Conservation (phyloP, 2,329 filamentous ascomycete species). For the Penicillium sp. region DNA sequence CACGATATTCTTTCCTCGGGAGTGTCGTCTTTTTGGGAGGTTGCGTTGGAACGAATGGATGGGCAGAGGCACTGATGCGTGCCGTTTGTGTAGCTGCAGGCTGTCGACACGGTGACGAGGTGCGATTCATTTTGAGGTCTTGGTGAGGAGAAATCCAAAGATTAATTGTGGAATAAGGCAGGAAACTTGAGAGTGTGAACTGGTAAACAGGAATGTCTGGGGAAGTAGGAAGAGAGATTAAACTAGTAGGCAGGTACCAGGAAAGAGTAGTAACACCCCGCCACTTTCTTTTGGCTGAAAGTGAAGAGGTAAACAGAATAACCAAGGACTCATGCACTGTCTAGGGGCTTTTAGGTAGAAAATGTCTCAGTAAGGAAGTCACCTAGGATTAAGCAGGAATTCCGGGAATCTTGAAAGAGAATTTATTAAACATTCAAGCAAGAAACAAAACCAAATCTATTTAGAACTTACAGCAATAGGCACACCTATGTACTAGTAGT, state of each 20-base stretch:
- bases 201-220: background rate
- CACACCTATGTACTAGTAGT: background rate
- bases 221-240: background rate
- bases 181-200: background rate
- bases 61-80: conserved; percentile 10
- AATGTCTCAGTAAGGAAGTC: background rate
- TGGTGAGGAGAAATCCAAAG: background rate
- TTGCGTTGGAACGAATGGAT: conserved; percentile 8
- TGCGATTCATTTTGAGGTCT: background rate
- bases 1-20: conserved; percentile 17
- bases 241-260: background rate
- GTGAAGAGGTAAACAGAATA: background rate
- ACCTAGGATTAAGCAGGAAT: background rate
- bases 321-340: background rate
- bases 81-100: background rate
- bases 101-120: background rate
- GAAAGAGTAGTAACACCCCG: background rate
- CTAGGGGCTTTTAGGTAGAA: background rate
- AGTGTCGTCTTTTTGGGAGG: conserved; percentile 19
- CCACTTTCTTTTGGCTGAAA: background rate
- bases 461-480: background rate
- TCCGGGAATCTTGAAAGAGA: background rate
- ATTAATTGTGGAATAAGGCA: background rate
- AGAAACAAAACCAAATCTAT: background rate
- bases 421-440: background rate